Percentiles rank a stretch among this genome's conserved stretches.
Conservation (phyloP, 129 eudicot species). For the Erigeron canadensis region DNA sequence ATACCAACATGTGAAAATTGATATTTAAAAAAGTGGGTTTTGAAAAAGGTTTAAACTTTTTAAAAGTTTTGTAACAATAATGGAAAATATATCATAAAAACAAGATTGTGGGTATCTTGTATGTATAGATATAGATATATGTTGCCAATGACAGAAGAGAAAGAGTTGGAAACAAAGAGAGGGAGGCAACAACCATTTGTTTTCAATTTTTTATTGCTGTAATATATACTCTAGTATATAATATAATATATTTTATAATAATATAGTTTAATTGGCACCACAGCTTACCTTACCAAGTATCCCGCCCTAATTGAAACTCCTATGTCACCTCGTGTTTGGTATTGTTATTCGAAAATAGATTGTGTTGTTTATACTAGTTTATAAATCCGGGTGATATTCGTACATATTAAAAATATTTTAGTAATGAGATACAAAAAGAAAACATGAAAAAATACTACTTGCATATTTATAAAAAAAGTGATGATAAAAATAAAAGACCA, state of each 20-base stretch:
- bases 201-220: conserved; percentile 6
- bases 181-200: conserved; percentile 20
- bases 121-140: conserved; percentile 12
- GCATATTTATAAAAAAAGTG: no score
- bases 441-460: no score
- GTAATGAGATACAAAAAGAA: no score
- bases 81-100: background rate
- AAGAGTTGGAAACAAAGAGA: background rate
- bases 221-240: background rate
- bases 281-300: conserved; percentile 34
- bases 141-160: background rate
- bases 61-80: background rate
- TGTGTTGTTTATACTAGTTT: no score
- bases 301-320: conserved; percentile 32
- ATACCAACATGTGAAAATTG: conserved; percentile 23
- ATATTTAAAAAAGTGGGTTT: conserved; percentile 21
- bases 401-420: no score
- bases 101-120: conserved; percentile 1
- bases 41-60: conserved; percentile 25
- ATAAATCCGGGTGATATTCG: no score
- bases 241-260: background rate
- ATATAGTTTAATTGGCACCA: conserved; percentile 27
- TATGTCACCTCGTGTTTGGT: no score
- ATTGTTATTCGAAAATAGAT: no score
- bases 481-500: no score